Evolutionary conservation across 179 eudicot species (phyloP).

Genomic region (Heliamphora pulchella): DNA sequence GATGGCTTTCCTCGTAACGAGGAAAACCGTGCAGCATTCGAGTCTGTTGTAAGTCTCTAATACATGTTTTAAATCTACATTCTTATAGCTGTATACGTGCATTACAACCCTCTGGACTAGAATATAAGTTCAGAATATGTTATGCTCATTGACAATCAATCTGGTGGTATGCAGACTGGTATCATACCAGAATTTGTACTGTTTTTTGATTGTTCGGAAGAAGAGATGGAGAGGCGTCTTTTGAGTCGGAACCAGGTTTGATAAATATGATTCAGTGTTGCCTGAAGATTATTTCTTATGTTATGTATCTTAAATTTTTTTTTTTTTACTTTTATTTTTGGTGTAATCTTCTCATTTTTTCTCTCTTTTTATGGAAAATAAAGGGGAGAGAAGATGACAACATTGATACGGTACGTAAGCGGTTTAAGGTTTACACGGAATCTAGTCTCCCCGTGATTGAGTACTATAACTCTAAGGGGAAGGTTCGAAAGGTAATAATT

Average conservation of each 20-base stretch:
- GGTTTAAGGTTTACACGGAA: constrained; percentile 68
- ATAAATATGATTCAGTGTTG: neutral
- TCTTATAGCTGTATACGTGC: neutral
- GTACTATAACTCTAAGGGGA: constrained; percentile 62
- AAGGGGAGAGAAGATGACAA: constrained; percentile 93
- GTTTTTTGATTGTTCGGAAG: constrained; percentile 70
- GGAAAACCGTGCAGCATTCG: constrained; percentile 85
- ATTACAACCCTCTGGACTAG: neutral
- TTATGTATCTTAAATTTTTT: neutral
- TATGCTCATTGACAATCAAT: neutral
- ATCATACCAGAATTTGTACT: constrained; percentile 69
- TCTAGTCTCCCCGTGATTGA: constrained; percentile 75
- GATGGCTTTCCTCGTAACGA: constrained; percentile 95
- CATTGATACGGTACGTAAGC: constrained; percentile 70
- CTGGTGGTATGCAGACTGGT: constrained; percentile 44
- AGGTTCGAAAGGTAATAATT: constrained; percentile 56
- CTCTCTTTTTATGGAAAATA: constrained; percentile 5
- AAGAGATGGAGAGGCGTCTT: constrained; percentile 78
- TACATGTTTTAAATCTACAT: neutral
- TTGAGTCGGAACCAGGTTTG: constrained; percentile 68
- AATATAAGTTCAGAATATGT: neutral
- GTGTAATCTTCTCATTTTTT: neutral
- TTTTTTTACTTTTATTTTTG: neutral
- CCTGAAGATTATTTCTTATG: neutral
- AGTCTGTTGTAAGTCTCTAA: constrained; percentile 21